phyloP scores from a whole-genome alignment of 768 basidiomycete genomes.

The Suillus fuscotomentosus region DNA sequence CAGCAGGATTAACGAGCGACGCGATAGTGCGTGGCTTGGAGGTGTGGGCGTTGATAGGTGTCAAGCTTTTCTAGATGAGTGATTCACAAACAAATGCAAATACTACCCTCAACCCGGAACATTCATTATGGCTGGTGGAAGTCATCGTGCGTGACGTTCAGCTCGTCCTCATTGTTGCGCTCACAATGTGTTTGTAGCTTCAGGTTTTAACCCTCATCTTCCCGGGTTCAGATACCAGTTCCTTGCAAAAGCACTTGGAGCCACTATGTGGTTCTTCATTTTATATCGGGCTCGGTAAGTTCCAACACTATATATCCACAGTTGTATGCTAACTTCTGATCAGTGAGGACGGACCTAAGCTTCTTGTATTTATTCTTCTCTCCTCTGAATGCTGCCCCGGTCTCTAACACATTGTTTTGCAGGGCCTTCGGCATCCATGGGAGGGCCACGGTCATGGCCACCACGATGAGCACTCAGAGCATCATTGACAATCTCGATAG shows the following conservation, averaged over 20 bases:
- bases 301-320: neutral
- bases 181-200: slow-evolving; percentile 34
- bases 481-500: slow-evolving; percentile 34
- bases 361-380: slow-evolving; percentile 50
- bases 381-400: neutral
- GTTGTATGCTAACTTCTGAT: slow-evolving; percentile 4
- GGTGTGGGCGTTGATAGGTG: neutral
- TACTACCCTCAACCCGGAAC: slow-evolving; percentile 19
- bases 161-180: neutral
- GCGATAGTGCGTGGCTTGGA: neutral
- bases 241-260: slow-evolving; percentile 83
- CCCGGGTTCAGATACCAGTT: slow-evolving; percentile 75
- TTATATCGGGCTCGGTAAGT: slow-evolving; percentile 92
- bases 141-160: slow-evolving; percentile 22
- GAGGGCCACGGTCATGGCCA: slow-evolving; percentile 56
- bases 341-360: slow-evolving; percentile 76
- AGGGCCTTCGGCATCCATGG: slow-evolving; percentile 67
- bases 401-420: slow-evolving; percentile 7
- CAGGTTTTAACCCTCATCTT: slow-evolving; percentile 89
- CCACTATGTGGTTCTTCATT: slow-evolving; percentile 98
- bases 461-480: slow-evolving; percentile 33
- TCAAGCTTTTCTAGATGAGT: neutral
- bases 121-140: slow-evolving; percentile 32
- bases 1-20: slow-evolving; percentile 10
- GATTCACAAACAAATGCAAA: slow-evolving; percentile 24